phyloP scores from a whole-genome alignment of 1,139 yeast species.

The Nakaseomyces bracarensis region DNA sequence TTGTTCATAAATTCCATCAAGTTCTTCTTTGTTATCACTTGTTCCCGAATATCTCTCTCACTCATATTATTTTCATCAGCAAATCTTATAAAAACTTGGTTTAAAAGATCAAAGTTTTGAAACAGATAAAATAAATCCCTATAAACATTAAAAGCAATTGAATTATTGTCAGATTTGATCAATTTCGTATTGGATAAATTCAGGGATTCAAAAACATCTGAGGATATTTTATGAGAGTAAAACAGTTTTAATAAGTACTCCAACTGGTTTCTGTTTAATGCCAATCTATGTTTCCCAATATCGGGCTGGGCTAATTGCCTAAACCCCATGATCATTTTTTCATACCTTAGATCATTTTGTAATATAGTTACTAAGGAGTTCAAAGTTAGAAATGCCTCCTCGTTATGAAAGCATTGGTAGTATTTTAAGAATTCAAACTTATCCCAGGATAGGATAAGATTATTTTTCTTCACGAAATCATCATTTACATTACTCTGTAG shows the following conservation, averaged over 20 bases:
- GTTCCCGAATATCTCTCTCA: slow-evolving; percentile 25
- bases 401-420: slow-evolving; percentile 23
- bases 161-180: slow-evolving; percentile 28
- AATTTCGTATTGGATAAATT: slow-evolving; percentile 27
- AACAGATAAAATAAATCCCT: slow-evolving; percentile 35
- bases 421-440: slow-evolving; percentile 25
- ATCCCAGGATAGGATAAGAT: slow-evolving; percentile 32
- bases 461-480: slow-evolving; percentile 25
- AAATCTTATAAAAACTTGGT: slow-evolving; percentile 33
- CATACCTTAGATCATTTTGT: slow-evolving; percentile 33
- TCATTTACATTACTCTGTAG: slow-evolving; percentile 31
- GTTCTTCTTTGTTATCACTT: slow-evolving; percentile 32
- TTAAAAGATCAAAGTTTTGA: slow-evolving; percentile 35
- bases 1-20: slow-evolving; percentile 30
- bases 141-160: slow-evolving; percentile 32
- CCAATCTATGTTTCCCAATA: slow-evolving; percentile 22
- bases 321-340: slow-evolving; percentile 29
- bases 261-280: slow-evolving; percentile 33
- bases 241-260: slow-evolving; percentile 28
- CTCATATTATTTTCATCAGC: slow-evolving; percentile 27
- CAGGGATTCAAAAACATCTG: slow-evolving; percentile 31
- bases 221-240: slow-evolving; percentile 34
- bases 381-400: slow-evolving; percentile 24
- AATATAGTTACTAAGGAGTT: slow-evolving; percentile 33
- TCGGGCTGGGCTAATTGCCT: slow-evolving; percentile 26